phyloP scores from a whole-genome alignment of 768 basidiomycete species.

The Serendipita vermifera region DNA sequence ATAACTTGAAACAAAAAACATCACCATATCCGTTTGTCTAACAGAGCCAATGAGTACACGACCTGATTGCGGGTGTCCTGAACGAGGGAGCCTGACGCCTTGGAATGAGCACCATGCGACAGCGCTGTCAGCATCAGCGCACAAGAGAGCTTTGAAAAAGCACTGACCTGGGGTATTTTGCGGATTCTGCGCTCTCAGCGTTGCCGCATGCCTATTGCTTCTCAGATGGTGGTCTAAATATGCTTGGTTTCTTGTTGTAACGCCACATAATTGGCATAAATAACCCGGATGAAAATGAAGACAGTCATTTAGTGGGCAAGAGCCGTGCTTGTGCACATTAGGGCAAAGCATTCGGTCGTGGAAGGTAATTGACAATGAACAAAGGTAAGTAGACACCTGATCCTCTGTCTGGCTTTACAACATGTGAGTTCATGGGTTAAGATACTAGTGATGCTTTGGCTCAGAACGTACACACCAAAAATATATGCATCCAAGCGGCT shows the following conservation, averaged over 20 bases:
- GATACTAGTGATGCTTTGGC: no score
- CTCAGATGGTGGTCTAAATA: neutral
- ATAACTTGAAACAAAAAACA: slow-evolving; percentile 1
- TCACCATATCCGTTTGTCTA: neutral
- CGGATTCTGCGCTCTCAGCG: neutral
- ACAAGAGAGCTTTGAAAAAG: neutral
- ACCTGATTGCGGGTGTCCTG: neutral
- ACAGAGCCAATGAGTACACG: neutral
- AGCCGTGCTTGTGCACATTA: no score
- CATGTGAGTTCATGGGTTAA: no score
- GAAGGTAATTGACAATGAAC: no score
- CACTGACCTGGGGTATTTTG: neutral
- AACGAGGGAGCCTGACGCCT: neutral
- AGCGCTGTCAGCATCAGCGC: neutral
- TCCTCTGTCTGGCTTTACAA: no score
- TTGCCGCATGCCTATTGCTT: neutral
- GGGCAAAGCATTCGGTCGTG: no score
- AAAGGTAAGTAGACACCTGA: no score
- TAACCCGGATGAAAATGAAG: slow-evolving; percentile 1
- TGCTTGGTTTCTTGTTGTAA: neutral
- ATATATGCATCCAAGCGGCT: no score
- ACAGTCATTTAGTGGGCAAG: no score
- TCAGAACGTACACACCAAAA: no score
- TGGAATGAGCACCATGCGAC: neutral
- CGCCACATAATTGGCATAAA: neutral